Evolutionary conservation across 139 green algal genomes (phyloP), one percentile per base, ranked within the genome.

Genomic region (Chlorella vulgaris): DNA sequence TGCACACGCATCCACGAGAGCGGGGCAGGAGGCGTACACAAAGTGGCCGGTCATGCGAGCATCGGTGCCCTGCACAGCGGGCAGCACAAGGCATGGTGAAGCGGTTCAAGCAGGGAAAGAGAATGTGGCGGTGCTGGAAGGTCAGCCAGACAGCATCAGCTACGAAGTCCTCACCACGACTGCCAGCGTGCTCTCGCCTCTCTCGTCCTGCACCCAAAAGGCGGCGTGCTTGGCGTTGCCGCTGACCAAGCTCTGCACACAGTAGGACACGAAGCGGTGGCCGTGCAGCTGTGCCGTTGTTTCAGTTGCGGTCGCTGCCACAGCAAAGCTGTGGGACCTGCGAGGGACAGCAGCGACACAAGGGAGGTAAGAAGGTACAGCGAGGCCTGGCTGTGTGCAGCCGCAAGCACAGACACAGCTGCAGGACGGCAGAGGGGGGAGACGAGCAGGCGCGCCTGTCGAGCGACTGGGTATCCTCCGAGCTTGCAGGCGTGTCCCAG

Each of bases 1-100:
- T 33, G 42, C 63, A 33, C 36, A n/a, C 29, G 47, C 50, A 1
- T 67, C 51, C 33, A 78, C 24, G n/a, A 84, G 85, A 18, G 75
- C 69, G 1, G 88, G 86, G 35, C 84, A 39, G 28, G 86, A 78
- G 33, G 65, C 66, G 67, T 92, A 92, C 8, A 84, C 73, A 39
- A 91, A 92, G 84, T 92, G 88, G 28, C 88, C 88, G 39, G 84
- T 86, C n/a, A 81, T 63, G 31, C 86, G 80, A 6, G 84, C 61
- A 74, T 91, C 88, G 28, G 84, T 90, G 43, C 86, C 88, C 81
- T 88, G 47, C 39, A 76, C 0, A 19, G 5, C n/a, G n/a, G n/a
- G n/a, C n/a, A 19, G 1, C 1, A 29, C 21, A n/a, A 7, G 24
- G 69, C 42, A 18, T 55, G 47, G 47, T 10, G 47, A n/a, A n/a